Base-by-base conservation (phyloP, 2,329 filamentous ascomycete genomes). In the Chaetomium sp. region DNA sequence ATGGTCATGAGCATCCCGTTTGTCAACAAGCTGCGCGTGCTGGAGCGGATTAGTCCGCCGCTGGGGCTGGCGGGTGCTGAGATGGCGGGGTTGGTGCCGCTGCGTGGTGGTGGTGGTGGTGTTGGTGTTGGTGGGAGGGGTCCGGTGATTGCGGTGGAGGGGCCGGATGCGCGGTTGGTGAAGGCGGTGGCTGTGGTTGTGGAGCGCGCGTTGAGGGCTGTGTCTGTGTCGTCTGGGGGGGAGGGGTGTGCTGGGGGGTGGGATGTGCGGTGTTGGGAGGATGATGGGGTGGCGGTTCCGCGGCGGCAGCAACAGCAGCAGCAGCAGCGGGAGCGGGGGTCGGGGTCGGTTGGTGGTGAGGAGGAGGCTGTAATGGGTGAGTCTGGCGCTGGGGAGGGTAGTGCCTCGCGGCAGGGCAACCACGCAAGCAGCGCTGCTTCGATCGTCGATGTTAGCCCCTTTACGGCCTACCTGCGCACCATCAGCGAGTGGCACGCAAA, bases 61-160 rank as follows among this genome's bases (percentile, higher is more conserved):
- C 80, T 91, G 16, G 77, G 79, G 6, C 70, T 78, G 19, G 71
- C 70, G 6, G 2, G 13, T 38, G 13, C 35, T 38, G 35, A 38
- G 35, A 16, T 16, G 35, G 3, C 19, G 10, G n/a, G n/a, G 27
- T 29, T 29, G 27, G 27, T 6, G 27, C 27, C 6, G 27, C 27
- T 29, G 27, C 3, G 27, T 25, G n/a, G 31, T 5, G 19, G 4
- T 19, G 21, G 56, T 7, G 21, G 4, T 9, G 21, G 50, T 21
- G 16, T 25, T 9, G 25, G 29, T 27, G 4, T 8, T 10, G 38
- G 16, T 27, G 16, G 12, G 7, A 85, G 93, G n/a, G 93, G 94
- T 0, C 86, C 90, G 0, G 85, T 97, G 45, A 88, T 98, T 67
- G 90, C 91, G 0, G 80, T 98, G 31, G 94, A 98, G 76, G 93